Base-by-base conservation (phyloP, 495 filamentous ascomycete species). In the Rhizodiscina lignyota region DNA sequence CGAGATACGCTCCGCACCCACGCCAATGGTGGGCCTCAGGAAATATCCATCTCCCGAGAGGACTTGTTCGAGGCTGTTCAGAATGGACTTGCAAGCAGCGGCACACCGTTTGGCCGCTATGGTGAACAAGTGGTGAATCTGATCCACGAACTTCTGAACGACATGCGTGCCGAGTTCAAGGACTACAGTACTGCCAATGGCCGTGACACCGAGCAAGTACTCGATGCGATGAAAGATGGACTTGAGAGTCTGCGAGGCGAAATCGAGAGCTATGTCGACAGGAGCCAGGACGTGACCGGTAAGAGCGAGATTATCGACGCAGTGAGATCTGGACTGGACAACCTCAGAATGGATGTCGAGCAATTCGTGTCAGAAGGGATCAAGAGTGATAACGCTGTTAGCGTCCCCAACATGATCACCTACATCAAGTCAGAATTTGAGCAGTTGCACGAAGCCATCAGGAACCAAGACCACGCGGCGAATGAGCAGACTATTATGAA, bases 201-300 rank as follows among this genome's bases (percentile, higher is more conserved):
- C 29, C 63, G 69, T 34, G 81, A 84, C 47, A 83, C 79, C 0
- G 80, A 83, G 50, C 75, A 89, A 44, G 68, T 91, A 18, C 62
- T 92, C 2, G 79, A 87, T 50, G 79, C 83, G 1, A 71, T 87
- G 38, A 85, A 80, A 49, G 83, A 91, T 51, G 82, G 82, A 2
- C 67, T 93, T 24, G 81, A 86, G 43, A 70, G 68, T 33, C 67
- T 94, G 3, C 72, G 79, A n/a, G 63, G 64, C 17, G 75, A 87
- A 32, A 82, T 92, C 36, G 82, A 89, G 54, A 59, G 55, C n/a
- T 87, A 86, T 39, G 77, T 83, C 17, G 74, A 78, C 35, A 66
- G 67, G 17, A 71, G 72, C 13, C 62, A 68, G 19, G 77, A 78
- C 45, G 64, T 70, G 1, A 62, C 76, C 0, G 67, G 67, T 4